Base-by-base conservation (phyloP, 352 stramenopile species). In the Globisporangium echinulatum region DNA sequence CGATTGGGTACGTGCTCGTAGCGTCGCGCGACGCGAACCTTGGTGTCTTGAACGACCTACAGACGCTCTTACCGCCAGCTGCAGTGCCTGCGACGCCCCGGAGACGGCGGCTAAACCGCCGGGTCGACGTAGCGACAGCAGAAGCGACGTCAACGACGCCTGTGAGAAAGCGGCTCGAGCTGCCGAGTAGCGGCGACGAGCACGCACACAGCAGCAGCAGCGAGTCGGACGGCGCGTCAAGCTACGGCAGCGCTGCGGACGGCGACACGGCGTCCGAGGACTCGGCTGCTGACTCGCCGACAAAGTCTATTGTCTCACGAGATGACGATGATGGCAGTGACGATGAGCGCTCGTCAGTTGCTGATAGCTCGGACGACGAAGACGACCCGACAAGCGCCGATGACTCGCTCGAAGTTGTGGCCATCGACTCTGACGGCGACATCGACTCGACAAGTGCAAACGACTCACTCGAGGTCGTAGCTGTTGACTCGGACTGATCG, bases 211-310 rank as follows among this genome's bases (percentile, higher is more conserved):
- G 56, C 33, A 49, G 37, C n/a, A 38, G n/a, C 37, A 46, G 44
- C 15, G 48, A 52, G 13, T 36, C 39, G 7, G 56, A 62, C 15
- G 25, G 49, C n/a, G 58, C 10, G 6, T 62, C 49, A n/a, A 44
- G 44, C 7, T 64, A 64, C 10, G 59, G 52, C 37, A 59, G 52
- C 13, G 52, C 55, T 10, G 46, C 48, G 1, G 59, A 64, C 6
- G 52, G 49, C 9, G 25, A 1, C n/a, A 43, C 48, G 19, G 47
- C n/a, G 15, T 49, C 38, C 7, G 56, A 49, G 4, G 56, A 62
- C 17, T 25, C 37, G 1, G 47, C 49, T 7, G 15, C 3, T 7
- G 14, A 19, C 10, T 46, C 36, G 13, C 37, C 36, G 36, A 5
- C 19, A 25, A 62, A 56, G 36, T 33, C 25, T 33, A 1, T 33